Conservation (phyloP, 2,329 filamentous ascomycete genomes). For the Neoscytalidium dimidiatum region DNA sequence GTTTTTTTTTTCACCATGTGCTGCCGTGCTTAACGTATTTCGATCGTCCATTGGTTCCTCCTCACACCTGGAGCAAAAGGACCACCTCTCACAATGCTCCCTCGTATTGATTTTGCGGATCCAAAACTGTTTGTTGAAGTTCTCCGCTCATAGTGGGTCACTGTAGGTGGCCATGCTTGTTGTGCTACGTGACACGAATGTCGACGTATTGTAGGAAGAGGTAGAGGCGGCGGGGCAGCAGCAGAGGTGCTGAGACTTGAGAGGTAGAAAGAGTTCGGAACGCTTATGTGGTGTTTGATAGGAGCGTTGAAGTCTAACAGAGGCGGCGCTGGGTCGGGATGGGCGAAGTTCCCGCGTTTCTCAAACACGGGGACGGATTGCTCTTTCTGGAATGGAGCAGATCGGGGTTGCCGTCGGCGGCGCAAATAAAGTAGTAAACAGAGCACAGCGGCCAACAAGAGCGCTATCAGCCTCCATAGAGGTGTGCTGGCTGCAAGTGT, state of each 20-base stretch:
- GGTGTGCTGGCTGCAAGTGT: neutral
- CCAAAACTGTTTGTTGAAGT: neutral
- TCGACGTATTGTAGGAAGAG: slow-evolving; percentile 1
- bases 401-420: neutral
- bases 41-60: slow-evolving; percentile 9
- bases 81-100: neutral
- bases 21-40: neutral
- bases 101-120: slow-evolving; percentile 1
- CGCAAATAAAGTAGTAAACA: slow-evolving; percentile 2
- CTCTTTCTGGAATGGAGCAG: neutral
- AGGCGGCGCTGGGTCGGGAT: neutral
- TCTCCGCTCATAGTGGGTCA: neutral
- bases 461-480: neutral
- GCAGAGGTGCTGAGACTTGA: neutral
- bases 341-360: neutral
- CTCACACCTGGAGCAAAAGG: neutral
- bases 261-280: neutral
- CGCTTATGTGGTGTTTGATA: neutral
- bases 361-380: neutral
- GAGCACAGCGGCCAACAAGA: neutral
- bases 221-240: slow-evolving; percentile 2
- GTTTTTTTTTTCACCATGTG: neutral
- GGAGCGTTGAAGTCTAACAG: neutral
- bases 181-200: slow-evolving; percentile 3
- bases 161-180: neutral